These are phyloP conservation scores for Metschnikowia corniflorae DNA, from an alignment of 805 yeast genomes.

Conservation along the genomic window DNA sequence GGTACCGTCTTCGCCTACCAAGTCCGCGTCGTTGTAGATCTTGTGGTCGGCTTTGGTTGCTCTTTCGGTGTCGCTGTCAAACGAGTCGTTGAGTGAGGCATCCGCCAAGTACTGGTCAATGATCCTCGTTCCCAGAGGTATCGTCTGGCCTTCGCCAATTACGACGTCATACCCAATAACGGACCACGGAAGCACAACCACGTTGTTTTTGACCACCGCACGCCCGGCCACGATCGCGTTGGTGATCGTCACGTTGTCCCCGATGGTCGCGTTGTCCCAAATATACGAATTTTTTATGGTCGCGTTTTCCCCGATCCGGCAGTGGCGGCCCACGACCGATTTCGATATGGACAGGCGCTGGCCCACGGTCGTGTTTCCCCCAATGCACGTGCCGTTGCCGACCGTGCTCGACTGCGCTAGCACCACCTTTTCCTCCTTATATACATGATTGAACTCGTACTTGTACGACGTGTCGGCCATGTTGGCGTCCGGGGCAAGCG, in stretches of 20 bases:
- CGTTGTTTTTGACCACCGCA: conserved; percentile 52
- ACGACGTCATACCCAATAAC: conserved; percentile 75
- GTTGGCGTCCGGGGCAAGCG: conserved; percentile 85
- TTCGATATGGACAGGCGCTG: conserved; percentile 63
- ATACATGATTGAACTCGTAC: conserved; percentile 81
- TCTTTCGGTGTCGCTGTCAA: conserved; percentile 38
- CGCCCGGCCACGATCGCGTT: conserved; percentile 70
- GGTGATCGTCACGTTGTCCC: conserved; percentile 55
- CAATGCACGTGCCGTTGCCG: conserved; percentile 78
- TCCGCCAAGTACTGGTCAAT: conserved; percentile 41
- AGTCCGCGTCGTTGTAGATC: conserved; percentile 18
- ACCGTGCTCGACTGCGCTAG: conserved; percentile 91
- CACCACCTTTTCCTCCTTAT: conserved; percentile 84
- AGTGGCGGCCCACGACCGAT: conserved; percentile 81
- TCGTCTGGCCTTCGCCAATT: conserved; percentile 50
- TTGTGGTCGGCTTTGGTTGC: no score
- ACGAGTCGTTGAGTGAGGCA: conserved; percentile 30
- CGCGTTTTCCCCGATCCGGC: conserved; percentile 79
- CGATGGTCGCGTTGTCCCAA: conserved; percentile 80
- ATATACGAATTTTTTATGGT: conserved; percentile 70
- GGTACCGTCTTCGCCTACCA: conserved; percentile 49
- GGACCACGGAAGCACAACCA: conserved; percentile 60
- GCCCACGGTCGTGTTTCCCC: conserved; percentile 71
- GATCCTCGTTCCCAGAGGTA: conserved; percentile 52
- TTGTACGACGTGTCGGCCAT: conserved; percentile 68